Evolutionary conservation across 2,329 filamentous ascomycete genomes (phyloP).

Genomic region (Pseudohalonectria lignicola): DNA sequence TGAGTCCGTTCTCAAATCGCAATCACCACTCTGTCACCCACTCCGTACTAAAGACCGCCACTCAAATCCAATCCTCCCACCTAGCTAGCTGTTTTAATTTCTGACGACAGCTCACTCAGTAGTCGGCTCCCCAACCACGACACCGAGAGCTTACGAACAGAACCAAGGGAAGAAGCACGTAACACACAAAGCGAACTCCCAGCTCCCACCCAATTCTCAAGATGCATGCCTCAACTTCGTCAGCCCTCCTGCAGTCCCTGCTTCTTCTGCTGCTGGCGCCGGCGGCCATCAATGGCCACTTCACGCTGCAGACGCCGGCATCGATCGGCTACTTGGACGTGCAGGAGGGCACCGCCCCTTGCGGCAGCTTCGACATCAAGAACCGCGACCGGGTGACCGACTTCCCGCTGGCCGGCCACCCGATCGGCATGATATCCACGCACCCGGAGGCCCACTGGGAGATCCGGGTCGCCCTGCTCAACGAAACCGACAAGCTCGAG

Average conservation of each 20-base stretch:
- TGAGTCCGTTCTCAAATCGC: too few relatives aligned
- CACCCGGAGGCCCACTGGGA: background rate
- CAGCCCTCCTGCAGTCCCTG: background rate
- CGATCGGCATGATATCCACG: background rate
- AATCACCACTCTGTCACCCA: too few relatives aligned
- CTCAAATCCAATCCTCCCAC: too few relatives aligned
- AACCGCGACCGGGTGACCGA: background rate
- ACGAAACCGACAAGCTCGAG: background rate
- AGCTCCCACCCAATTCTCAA: too few relatives aligned
- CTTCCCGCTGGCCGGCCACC: background rate
- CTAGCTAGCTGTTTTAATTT: too few relatives aligned
- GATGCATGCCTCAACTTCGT: too few relatives aligned
- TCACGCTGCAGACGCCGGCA: slow-evolving; percentile 35
- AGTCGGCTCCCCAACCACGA: too few relatives aligned
- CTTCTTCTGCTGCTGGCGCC: slow-evolving; percentile 15
- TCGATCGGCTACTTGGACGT: slow-evolving; percentile 38
- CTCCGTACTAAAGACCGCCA: too few relatives aligned
- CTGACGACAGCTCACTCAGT: too few relatives aligned
- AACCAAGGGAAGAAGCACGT: too few relatives aligned
- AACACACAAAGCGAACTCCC: too few relatives aligned
- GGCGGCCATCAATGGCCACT: slow-evolving; percentile 37
- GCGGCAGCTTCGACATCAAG: background rate
- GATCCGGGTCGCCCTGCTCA: background rate
- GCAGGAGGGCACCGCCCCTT: slow-evolving; percentile 11
- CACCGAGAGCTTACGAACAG: too few relatives aligned